Conservation (phyloP, 495 filamentous ascomycete genomes). For the Daldinia decipiens region DNA sequence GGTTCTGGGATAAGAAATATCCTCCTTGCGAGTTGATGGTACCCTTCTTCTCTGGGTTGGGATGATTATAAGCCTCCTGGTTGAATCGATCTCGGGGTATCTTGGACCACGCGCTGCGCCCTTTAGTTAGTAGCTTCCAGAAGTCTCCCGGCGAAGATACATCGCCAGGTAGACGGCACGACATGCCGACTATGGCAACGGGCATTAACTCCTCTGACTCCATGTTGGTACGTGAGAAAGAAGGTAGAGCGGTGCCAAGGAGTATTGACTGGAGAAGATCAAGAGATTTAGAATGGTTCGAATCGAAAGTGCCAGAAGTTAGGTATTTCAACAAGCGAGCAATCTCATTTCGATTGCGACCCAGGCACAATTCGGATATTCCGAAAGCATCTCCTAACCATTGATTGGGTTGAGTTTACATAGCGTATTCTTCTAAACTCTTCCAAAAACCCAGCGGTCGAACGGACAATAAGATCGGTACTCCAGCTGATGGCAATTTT, state of each 20-base stretch:
- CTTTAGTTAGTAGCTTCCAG: constrained; percentile 57
- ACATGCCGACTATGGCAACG: constrained; percentile 60
- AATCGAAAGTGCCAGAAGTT: constrained; percentile 15
- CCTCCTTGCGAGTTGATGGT: constrained; percentile 59
- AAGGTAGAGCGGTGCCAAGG: constrained; percentile 19
- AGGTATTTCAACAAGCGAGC: constrained; percentile 17
- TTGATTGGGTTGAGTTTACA: constrained; percentile 22
- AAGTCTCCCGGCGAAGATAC: constrained; percentile 55
- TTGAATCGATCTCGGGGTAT: constrained; percentile 75
- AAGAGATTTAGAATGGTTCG: constrained; percentile 1
- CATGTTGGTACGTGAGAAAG: constrained; percentile 24
- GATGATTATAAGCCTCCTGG: constrained; percentile 73
- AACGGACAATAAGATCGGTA: constrained; percentile 27
- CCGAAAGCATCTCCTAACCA: background rate
- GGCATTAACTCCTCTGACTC: constrained; percentile 43
- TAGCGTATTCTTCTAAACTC: background rate
- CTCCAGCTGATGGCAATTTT: constrained; percentile 15
- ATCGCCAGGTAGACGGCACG: constrained; percentile 60
- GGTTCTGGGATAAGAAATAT: constrained; percentile 65
- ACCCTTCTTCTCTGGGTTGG: constrained; percentile 57
- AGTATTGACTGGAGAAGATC: constrained; percentile 12
- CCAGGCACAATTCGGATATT: constrained; percentile 6
- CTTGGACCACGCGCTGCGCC: constrained; percentile 52
- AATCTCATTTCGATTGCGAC: background rate
- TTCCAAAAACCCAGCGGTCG: background rate